Percentiles rank a stretch among this genome's conserved stretches.
Conservation (phyloP, 2,329 filamentous ascomycete genomes). For the Penicillium decumbens region DNA sequence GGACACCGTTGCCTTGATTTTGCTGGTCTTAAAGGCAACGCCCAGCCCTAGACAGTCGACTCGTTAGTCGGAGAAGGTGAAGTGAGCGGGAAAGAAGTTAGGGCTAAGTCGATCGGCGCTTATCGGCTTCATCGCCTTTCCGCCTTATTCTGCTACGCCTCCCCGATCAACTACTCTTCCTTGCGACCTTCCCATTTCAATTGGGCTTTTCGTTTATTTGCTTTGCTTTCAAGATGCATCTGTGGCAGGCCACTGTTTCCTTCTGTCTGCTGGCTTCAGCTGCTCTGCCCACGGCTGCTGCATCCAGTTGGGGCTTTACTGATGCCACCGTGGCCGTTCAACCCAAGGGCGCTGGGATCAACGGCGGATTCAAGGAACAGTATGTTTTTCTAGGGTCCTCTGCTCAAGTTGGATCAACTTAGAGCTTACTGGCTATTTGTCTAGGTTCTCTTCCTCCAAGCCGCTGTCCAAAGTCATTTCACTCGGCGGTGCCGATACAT, state of each 20-base stretch:
- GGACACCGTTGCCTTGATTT: neutral
- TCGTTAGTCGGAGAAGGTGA: constrained; percentile 9
- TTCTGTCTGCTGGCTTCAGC: constrained; percentile 37
- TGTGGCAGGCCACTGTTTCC: constrained; percentile 34
- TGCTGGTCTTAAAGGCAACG: neutral
- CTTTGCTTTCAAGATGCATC: constrained; percentile 32
- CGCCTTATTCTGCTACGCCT: constrained; percentile 23
- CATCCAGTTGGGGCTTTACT: constrained; percentile 57
- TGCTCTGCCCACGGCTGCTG: constrained; percentile 41
- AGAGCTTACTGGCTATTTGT: constrained; percentile 5
- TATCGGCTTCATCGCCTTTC: constrained; percentile 21
- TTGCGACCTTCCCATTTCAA: constrained; percentile 6
- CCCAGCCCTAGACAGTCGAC: neutral
- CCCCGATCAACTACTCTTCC: constrained; percentile 11
- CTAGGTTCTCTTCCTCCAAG: constrained; percentile 56
- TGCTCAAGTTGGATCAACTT: neutral
- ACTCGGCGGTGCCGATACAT: constrained; percentile 63
- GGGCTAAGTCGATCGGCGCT: constrained; percentile 32
- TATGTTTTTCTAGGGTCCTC: constrained; percentile 28
- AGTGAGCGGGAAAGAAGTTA: constrained; percentile 34
- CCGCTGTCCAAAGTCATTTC: constrained; percentile 60
- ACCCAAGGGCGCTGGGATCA: constrained; percentile 56
- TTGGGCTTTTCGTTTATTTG: constrained; percentile 4
- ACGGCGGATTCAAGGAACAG: constrained; percentile 53
- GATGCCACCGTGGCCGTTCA: constrained; percentile 60